Conservation (phyloP, 2,329 filamentous ascomycete species). For the Fulvia fulva region DNA sequence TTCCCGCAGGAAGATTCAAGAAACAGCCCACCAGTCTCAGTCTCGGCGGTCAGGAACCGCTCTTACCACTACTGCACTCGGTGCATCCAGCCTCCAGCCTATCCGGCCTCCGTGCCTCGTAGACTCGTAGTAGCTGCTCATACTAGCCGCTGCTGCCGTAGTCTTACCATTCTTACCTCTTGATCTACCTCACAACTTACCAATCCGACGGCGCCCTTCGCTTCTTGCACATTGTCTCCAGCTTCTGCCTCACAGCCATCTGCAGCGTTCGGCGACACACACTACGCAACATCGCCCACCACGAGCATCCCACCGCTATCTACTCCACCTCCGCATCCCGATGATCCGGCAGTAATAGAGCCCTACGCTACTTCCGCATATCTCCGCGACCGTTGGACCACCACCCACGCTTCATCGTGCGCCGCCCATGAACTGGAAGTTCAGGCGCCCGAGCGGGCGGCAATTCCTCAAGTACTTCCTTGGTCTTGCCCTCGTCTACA, state of each 20-base stretch:
- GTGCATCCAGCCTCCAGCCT: not conserved
- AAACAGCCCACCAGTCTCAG: slow-evolving; percentile 1
- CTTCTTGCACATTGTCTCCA: slow-evolving; percentile 1
- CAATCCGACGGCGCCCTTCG: not conserved
- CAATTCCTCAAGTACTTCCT: slow-evolving; percentile 25
- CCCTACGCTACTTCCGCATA: slow-evolving; percentile 19
- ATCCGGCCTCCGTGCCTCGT: slow-evolving; percentile 3
- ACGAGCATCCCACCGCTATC: not conserved
- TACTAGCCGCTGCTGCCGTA: not conserved
- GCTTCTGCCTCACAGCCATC: not conserved
- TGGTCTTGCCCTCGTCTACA: slow-evolving; percentile 28
- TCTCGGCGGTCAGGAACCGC: slow-evolving; percentile 9
- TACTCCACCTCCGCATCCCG: slow-evolving; percentile 1
- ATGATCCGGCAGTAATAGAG: slow-evolving; percentile 12
- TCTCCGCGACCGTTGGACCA: slow-evolving; percentile 14
- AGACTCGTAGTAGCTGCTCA: slow-evolving; percentile 3
- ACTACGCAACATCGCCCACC: not conserved
- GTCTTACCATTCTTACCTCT: not conserved
- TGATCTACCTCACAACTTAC: slow-evolving; percentile 10
- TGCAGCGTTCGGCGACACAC: slow-evolving; percentile 9
- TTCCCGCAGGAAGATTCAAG: no score
- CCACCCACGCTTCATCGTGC: not conserved
- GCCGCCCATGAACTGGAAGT: slow-evolving; percentile 4
- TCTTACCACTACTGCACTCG: slow-evolving; percentile 1
- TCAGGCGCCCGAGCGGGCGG: slow-evolving; percentile 12